These are phyloP conservation scores for Fusarium annulatum DNA, from an alignment of 2,329 filamentous ascomycete species.

Conservation along the genomic window DNA sequence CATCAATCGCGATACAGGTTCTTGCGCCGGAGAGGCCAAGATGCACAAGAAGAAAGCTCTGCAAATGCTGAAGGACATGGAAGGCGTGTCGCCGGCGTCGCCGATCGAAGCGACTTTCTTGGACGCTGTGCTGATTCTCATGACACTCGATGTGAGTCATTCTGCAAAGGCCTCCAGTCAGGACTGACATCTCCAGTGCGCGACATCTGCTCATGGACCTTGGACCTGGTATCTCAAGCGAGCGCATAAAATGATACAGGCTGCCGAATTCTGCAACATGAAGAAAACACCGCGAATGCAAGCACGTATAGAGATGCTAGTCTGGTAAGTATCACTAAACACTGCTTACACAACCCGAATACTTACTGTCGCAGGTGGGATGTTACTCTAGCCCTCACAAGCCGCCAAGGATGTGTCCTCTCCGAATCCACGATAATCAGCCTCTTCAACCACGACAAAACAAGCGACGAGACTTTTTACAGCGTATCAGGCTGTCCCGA, in stretches of 20 bases:
- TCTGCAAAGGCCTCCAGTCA: not conserved
- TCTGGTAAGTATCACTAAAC: not conserved
- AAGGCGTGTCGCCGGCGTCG: not conserved
- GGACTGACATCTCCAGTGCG: not conserved
- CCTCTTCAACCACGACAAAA: not conserved
- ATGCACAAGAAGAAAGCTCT: not conserved
- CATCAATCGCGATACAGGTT: not conserved
- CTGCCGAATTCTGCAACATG: not conserved
- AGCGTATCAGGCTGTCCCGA: not conserved
- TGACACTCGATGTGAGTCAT: not conserved
- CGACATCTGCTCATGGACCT: not conserved
- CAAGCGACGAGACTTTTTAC: not conserved
- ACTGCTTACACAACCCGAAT: fast-evolving
- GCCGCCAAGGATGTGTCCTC: not conserved
- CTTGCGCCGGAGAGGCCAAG: not conserved
- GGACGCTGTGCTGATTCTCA: not conserved
- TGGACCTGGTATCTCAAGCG: not conserved
- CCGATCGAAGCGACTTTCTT: not conserved
- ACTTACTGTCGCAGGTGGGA: not conserved
- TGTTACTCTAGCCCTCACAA: not conserved
- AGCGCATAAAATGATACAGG: not conserved
- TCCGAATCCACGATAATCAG: not conserved
- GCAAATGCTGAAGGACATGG: not conserved
- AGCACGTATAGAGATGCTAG: not conserved
- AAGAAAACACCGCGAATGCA: not conserved